Evolutionary conservation across 1,139 yeast species (phyloP).

Genomic region (Waltiozyma sp.): DNA sequence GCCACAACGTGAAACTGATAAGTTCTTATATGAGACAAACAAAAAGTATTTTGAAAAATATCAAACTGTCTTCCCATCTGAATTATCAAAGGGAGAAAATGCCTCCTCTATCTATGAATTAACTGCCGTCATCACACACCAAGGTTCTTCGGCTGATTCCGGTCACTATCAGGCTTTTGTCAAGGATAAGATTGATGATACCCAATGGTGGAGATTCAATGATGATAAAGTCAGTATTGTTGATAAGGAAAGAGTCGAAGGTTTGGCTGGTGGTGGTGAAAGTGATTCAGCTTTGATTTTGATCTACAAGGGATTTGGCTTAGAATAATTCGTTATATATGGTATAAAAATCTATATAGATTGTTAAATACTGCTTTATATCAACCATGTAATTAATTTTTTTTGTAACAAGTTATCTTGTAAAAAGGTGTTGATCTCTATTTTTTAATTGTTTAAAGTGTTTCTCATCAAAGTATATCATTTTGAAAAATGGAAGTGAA

Average conservation of each 20-base stretch:
- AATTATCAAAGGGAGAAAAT: conserved; percentile 50
- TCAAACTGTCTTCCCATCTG: conserved; percentile 24
- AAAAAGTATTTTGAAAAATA: conserved; percentile 28
- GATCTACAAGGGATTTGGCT: conserved; percentile 71
- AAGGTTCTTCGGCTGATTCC: conserved; percentile 92
- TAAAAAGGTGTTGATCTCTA: no score
- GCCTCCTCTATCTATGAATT: conserved; percentile 84
- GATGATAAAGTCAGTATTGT: conserved; percentile 84
- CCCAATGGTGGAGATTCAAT: conserved; percentile 88
- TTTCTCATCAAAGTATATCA: no score
- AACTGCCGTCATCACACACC: conserved; percentile 78
- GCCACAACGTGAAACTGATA: conserved; percentile 20
- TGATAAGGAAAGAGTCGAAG: conserved; percentile 67
- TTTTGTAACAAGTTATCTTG: no score
- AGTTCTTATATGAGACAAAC: conserved; percentile 24
- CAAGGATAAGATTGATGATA: conserved; percentile 59
- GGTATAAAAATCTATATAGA: no score
- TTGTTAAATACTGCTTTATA: no score
- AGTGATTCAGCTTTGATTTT: conserved; percentile 89
- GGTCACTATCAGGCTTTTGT: conserved; percentile 95
- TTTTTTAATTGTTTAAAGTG: no score
- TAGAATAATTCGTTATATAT: conserved; percentile 15
- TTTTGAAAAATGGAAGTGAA: no score
- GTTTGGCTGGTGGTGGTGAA: conserved; percentile 95
- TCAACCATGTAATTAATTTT: no score